Base-by-base conservation (phyloP, 1,284 basidiomycete species). In the Anthracocystis walkeri region DNA sequence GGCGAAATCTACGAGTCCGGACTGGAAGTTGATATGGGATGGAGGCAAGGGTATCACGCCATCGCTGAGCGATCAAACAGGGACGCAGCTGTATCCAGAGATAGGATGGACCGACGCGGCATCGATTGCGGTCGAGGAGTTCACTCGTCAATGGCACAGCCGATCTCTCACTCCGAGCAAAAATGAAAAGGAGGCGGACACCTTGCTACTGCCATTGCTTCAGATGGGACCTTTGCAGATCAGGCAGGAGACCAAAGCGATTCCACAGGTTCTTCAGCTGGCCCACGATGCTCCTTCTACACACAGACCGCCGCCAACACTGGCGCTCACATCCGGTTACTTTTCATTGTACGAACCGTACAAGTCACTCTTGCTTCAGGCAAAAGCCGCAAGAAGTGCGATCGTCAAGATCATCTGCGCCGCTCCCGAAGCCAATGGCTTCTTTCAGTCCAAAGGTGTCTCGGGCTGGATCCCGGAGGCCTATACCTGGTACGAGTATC, bases 401-500 rank as follows among this genome's bases (percentile, higher is more conserved):
- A 56, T 71, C 18, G 49, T 59, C 55, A 59, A 60, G 42, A 90
- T 99, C 61, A 90, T 98, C 3, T 92, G 92, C 41, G 93, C 97
- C 2, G 90, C 92, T 64, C 96, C 96, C 0, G 90, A 92, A 87
- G 67, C 82, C 1, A 99, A 99, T 82, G 96, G 96, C 0, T 99
- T 99, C 86, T 95, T 91, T 82, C 91, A 91, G 4, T 97, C 94
- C 3, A 89, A 88, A 60, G 97, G 96, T 1, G 87, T 97, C 18
- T 97, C 94, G 8, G 91, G 93, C 18, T 90, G 94, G 65, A 95
- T 99, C 73, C 97, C 97, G 5, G 94, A 96, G 82, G 96, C 91
- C 0, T 99, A 99, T 84, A 97, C 95, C 0, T 86, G 93, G 29
- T 88, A 95, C 52, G 94, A 97, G 83, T 89, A 91, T 65, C 88